A percentile compares a stretch with the other conserved stretches of the same genome.
These are phyloP conservation scores for Manihot esculenta DNA, from an alignment of 441 rosid species.

Conservation along the genomic window DNA sequence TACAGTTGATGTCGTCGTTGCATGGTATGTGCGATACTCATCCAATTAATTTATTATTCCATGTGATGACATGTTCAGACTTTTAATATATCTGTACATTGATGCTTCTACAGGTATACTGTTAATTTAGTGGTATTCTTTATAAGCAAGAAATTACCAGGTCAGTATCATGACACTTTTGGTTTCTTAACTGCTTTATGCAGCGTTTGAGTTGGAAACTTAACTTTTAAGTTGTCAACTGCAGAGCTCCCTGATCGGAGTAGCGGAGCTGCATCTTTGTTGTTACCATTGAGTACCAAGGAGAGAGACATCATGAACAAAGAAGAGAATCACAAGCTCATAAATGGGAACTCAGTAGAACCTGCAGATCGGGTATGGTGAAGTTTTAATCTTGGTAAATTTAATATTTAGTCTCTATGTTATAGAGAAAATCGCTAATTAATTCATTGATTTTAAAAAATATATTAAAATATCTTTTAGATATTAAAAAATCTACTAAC, in stretches of 20 bases:
- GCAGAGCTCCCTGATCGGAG: slow-evolving; percentile 90
- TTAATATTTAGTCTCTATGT: no score
- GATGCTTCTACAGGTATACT: slow-evolving; percentile 69
- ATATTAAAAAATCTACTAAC: no score
- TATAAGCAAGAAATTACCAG: slow-evolving; percentile 94
- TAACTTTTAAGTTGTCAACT: slow-evolving; percentile 19
- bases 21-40: slow-evolving; percentile 53
- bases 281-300: slow-evolving; percentile 63
- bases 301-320: slow-evolving; percentile 64
- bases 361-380: slow-evolving; percentile 80
- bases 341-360: slow-evolving; percentile 84
- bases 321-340: slow-evolving; percentile 95
- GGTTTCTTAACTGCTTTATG: background rate
- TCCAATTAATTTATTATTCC: background rate
- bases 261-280: slow-evolving; percentile 38
- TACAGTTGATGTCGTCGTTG: slow-evolving; percentile 91
- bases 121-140: slow-evolving; percentile 93
- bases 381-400: no score
- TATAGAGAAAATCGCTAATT: no score
- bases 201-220: slow-evolving; percentile 16
- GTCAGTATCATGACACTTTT: slow-evolving; percentile 34
- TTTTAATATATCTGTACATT: slow-evolving; percentile 7
- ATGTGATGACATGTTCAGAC: background rate
- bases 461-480: no score
- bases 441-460: no score